These are phyloP conservation scores for Centrapalus pauciflorus DNA, from an alignment of 129 eudicot species.

Conservation along the genomic window DNA sequence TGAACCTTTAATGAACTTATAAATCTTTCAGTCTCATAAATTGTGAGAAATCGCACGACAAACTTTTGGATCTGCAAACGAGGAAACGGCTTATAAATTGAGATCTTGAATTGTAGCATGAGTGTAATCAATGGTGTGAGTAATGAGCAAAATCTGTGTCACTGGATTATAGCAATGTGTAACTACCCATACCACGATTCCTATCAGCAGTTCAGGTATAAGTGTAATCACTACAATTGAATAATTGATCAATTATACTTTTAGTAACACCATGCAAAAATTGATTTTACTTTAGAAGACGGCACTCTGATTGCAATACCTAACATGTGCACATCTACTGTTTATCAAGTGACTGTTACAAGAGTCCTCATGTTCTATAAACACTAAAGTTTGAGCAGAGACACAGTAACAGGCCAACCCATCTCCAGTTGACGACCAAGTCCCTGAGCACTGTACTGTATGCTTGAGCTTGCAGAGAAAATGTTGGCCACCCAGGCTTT, in stretches of 20 bases:
- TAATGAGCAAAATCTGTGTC: background rate
- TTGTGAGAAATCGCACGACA: slow-evolving; percentile 53
- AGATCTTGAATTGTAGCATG: slow-evolving; percentile 14
- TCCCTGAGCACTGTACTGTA: background rate
- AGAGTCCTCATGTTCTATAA: background rate
- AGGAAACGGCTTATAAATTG: background rate
- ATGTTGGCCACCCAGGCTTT: background rate
- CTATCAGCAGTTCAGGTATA: background rate
- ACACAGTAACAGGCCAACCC: background rate
- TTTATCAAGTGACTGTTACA: background rate
- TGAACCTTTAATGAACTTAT: slow-evolving; percentile 52
- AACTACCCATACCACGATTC: background rate
- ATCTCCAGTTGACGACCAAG: background rate
- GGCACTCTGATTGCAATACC: background rate
- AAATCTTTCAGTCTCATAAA: slow-evolving; percentile 47
- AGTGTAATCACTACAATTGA: background rate
- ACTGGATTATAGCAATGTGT: background rate
- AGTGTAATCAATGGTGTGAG: slow-evolving; percentile 8
- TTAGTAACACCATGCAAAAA: background rate
- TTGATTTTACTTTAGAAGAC: background rate
- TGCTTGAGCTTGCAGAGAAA: background rate
- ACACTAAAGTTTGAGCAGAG: background rate
- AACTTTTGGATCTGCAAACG: slow-evolving; percentile 78
- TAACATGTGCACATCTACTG: slow-evolving; percentile 8
- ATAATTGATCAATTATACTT: background rate